These are phyloP conservation scores for Candida yuanshanica DNA, from an alignment of 805 yeast species.

Conservation along the genomic window DNA sequence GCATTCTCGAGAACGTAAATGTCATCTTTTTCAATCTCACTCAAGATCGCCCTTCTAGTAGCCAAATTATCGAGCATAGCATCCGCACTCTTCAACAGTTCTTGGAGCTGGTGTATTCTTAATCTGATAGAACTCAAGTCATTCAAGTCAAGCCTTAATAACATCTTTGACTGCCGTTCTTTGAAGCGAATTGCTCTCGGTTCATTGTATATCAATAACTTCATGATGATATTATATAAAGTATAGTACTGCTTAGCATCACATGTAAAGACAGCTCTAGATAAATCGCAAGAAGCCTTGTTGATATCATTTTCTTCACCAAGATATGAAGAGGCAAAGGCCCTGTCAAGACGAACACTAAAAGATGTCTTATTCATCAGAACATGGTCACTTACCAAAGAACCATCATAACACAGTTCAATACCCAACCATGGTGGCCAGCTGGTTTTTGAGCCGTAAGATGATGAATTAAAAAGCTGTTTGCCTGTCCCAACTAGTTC, in stretches of 20 bases:
- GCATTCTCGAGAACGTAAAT: constrained; percentile 34
- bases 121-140: constrained; percentile 46
- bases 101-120: constrained; percentile 45
- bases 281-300: constrained; percentile 57
- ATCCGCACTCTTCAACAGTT: constrained; percentile 36
- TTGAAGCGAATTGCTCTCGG: constrained; percentile 55
- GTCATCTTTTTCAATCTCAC: constrained; percentile 43
- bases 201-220: constrained; percentile 66
- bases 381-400: constrained; percentile 40
- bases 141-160: constrained; percentile 65
- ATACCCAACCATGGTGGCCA: constrained; percentile 94
- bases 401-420: constrained; percentile 58
- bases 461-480: constrained; percentile 37
- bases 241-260: constrained; percentile 72
- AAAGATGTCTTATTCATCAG: constrained; percentile 62
- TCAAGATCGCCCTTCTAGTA: constrained; percentile 42
- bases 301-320: constrained; percentile 32
- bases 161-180: constrained; percentile 58
- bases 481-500: constrained; percentile 38
- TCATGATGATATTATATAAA: constrained; percentile 54
- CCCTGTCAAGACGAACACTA: constrained; percentile 52
- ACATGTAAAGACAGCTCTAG: constrained; percentile 58
- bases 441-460: constrained; percentile 54
- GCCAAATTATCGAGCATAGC: constrained; percentile 41
- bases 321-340: constrained; percentile 37